Percentiles rank a stretch among this genome's conserved stretches.
Evolutionary conservation across 176 grass and related monocot genomes (phyloP).

Genomic region (Olyra latifolia): DNA sequence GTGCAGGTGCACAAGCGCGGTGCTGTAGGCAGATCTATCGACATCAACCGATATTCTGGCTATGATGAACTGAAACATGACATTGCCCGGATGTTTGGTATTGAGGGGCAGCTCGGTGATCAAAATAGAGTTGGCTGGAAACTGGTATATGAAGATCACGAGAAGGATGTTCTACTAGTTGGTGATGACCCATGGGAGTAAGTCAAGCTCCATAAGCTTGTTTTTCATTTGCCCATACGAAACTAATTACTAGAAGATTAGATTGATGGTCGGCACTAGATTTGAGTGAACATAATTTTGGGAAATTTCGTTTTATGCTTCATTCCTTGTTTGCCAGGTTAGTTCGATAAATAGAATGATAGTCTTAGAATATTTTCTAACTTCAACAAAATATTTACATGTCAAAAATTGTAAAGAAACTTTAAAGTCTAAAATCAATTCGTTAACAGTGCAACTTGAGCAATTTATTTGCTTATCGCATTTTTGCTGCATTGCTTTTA

Average conservation of each 20-base stretch:
- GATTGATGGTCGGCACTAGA: neutral
- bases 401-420: neutral
- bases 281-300: neutral
- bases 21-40: conserved; percentile 78
- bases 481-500: neutral
- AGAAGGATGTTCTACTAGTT: conserved; percentile 83
- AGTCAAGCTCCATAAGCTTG: conserved; percentile 39
- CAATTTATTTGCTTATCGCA: neutral
- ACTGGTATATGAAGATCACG: conserved; percentile 81
- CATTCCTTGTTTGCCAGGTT: conserved; percentile 4
- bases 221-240: neutral
- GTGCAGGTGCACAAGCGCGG: conserved; percentile 77
- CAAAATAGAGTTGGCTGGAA: conserved; percentile 79
- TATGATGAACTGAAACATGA: conserved; percentile 72
- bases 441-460: neutral
- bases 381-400: conserved; percentile 12
- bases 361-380: neutral
- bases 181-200: conserved; percentile 93
- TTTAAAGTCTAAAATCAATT: neutral
- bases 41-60: conserved; percentile 70
- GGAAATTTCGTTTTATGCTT: neutral
- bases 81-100: conserved; percentile 76
- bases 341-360: conserved; percentile 5
- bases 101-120: conserved; percentile 77
- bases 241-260: conserved; percentile 4